Evolutionary conservation across 805 yeast genomes (phyloP).

Genomic region (Sugiyamaella floridensis): DNA sequence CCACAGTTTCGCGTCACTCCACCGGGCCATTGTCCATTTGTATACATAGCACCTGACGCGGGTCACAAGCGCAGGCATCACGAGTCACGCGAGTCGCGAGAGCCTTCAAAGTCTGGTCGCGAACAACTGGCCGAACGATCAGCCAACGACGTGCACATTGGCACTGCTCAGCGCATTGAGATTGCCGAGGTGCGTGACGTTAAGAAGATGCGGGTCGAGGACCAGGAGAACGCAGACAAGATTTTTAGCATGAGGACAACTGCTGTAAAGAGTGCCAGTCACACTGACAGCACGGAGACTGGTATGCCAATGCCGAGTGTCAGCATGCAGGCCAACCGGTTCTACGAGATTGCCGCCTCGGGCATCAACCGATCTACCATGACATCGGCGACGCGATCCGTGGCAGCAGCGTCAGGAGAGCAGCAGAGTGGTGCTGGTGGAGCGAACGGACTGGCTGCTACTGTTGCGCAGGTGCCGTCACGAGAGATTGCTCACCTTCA

Average conservation of each 20-base stretch:
- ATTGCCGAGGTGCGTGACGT: conserved; percentile 3
- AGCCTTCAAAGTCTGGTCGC: neutral
- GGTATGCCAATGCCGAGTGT: neutral
- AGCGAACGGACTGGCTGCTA: conserved; percentile 28
- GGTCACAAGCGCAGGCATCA: neutral
- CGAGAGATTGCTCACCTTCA: conserved; percentile 38
- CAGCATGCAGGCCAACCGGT: conserved; percentile 16
- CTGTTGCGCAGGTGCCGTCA: conserved; percentile 28
- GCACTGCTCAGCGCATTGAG: neutral
- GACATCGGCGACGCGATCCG: conserved; percentile 31
- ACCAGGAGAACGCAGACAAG: conserved; percentile 10
- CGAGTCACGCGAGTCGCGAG: conserved; percentile 3
- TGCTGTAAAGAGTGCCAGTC: neutral
- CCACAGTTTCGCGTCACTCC: conserved; percentile 58
- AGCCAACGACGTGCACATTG: neutral
- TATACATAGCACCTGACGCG: conserved; percentile 22
- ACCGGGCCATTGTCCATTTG: conserved; percentile 77
- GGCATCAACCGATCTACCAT: conserved; percentile 45
- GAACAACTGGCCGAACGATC: neutral
- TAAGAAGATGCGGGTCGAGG: conserved; percentile 7
- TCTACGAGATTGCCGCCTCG: conserved; percentile 55
- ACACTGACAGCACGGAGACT: neutral
- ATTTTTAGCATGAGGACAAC: conserved; percentile 6
- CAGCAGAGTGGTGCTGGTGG: conserved; percentile 11
- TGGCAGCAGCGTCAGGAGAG: conserved; percentile 25